phyloP scores from a whole-genome alignment of 2,329 filamentous ascomycete genomes.

The Colletotrichum gloeosporioides region DNA sequence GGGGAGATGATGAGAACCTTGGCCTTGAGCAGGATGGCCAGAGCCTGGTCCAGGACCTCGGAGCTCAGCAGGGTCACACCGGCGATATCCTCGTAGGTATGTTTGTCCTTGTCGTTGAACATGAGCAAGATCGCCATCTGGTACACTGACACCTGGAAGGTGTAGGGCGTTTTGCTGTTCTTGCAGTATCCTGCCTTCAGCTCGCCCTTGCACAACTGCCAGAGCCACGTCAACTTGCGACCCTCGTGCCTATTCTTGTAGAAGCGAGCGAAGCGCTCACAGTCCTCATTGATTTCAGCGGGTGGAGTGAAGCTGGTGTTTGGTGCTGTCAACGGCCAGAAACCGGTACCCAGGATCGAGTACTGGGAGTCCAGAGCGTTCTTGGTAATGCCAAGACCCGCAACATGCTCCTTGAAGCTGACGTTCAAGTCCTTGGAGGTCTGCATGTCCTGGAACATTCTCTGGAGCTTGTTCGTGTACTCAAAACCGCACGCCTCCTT shows the following conservation, averaged over 20 bases:
- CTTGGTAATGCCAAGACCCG: constrained; percentile 70
- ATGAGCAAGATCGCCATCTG: constrained; percentile 96
- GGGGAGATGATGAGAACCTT: constrained; percentile 81
- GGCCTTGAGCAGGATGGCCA: constrained; percentile 89
- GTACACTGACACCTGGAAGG: constrained; percentile 96
- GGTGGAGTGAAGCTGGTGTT: constrained; percentile 90
- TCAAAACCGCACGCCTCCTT: constrained; percentile 99
- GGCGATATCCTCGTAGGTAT: constrained; percentile 87
- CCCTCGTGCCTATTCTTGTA: constrained; percentile 98
- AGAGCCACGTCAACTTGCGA: constrained; percentile 95
- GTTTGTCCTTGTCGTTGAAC: constrained; percentile 89
- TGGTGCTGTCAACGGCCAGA: constrained; percentile 92
- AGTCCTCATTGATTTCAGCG: constrained; percentile 81
- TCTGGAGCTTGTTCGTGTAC: constrained; percentile 98
- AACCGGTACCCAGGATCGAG: constrained; percentile 92
- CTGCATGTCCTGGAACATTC: constrained; percentile 99
- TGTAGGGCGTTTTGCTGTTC: constrained; percentile 87
- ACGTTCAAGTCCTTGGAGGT: constrained; percentile 97
- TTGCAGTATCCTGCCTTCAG: constrained; percentile 94
- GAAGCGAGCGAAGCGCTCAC: constrained; percentile 87
- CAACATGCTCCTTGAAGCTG: constrained; percentile 80
- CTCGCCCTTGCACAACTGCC: constrained; percentile 98
- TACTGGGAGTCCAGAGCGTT: constrained; percentile 84
- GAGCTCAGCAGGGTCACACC: constrained; percentile 79
- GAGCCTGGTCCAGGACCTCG: constrained; percentile 85